phyloP scores from a whole-genome alignment of 192 early-diverging fungal genomes.

The Paraglomus brasilianum region DNA sequence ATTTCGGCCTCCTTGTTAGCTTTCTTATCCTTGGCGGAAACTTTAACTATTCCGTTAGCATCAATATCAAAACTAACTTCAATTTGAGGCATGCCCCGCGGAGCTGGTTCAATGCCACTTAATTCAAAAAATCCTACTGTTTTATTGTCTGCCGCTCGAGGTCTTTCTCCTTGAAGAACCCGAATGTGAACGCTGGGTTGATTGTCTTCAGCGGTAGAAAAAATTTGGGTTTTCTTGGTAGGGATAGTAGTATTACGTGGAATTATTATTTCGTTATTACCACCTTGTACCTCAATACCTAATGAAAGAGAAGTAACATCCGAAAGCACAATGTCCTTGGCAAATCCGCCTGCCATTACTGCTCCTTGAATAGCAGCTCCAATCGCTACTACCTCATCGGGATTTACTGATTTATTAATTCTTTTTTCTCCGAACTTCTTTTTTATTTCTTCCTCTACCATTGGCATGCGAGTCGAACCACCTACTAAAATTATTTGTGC shows the following conservation, averaged over 20 bases:
- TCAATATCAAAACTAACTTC: constrained; percentile 98
- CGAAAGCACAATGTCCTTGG: constrained; percentile 86
- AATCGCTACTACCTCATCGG: constrained; percentile 95
- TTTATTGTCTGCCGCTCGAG: constrained; percentile 94
- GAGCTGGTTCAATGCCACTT: constrained; percentile 88
- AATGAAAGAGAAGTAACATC: constrained; percentile 96
- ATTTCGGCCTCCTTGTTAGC: constrained; percentile 89
- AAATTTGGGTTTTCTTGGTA: constrained; percentile 95
- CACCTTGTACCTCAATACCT: constrained; percentile 95
- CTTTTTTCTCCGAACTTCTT: constrained; percentile 71
- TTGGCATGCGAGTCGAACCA: constrained; percentile 96
- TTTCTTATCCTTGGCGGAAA: constrained; percentile 92
- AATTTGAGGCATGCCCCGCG: constrained; percentile 92
- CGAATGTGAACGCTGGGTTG: constrained; percentile 94
- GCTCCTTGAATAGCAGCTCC: constrained; percentile 97
- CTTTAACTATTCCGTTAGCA: constrained; percentile 97
- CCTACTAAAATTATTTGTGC: constrained; percentile 95
- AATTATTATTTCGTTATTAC: constrained; percentile 94
- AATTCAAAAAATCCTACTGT: constrained; percentile 81
- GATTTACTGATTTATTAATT: constrained; percentile 92
- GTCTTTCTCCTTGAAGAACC: constrained; percentile 97
- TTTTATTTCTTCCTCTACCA: constrained; percentile 88
- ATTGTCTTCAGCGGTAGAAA: constrained; percentile 96
- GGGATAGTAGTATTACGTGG: constrained; percentile 96
- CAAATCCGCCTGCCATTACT: too few species aligned